Evolutionary conservation across 768 basidiomycete genomes (phyloP).

Genomic region (Gymnopilus junonius): DNA sequence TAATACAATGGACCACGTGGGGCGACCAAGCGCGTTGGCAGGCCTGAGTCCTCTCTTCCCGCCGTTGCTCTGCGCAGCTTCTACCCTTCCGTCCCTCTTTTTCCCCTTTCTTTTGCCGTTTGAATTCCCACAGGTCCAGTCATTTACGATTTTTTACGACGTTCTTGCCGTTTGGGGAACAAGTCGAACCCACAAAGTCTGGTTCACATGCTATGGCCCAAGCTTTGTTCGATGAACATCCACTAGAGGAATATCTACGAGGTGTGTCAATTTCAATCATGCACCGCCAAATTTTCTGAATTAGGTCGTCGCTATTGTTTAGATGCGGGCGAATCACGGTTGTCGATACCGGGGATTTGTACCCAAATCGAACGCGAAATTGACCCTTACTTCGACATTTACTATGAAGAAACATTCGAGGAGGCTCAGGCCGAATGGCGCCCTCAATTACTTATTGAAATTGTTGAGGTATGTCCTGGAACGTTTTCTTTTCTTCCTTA

Average conservation of each 20-base stretch:
- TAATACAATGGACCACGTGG: slow-evolving; percentile 11
- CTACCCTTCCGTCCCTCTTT: slow-evolving; percentile 13
- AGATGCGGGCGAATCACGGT: slow-evolving; percentile 65
- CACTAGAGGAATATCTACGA: slow-evolving; percentile 73
- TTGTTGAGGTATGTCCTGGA: slow-evolving; percentile 43
- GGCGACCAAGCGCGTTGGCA: background rate
- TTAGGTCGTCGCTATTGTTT: slow-evolving; percentile 8
- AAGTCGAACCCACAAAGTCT: slow-evolving; percentile 1
- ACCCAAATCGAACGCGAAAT: slow-evolving; percentile 43
- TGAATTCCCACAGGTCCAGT: slow-evolving; percentile 1
- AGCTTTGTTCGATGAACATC: slow-evolving; percentile 78
- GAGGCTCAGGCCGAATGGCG: slow-evolving; percentile 41
- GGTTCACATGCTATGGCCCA: slow-evolving; percentile 62
- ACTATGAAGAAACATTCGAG: slow-evolving; percentile 28
- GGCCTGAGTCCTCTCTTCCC: slow-evolving; percentile 4
- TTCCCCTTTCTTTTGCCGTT: slow-evolving; percentile 10
- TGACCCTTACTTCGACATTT: slow-evolving; percentile 33
- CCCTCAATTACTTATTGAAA: slow-evolving; percentile 36
- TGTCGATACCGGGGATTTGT: slow-evolving; percentile 61
- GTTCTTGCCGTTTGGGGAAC: background rate
- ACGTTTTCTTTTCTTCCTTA: background rate
- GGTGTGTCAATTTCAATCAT: slow-evolving; percentile 42
- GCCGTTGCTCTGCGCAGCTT: slow-evolving; percentile 13
- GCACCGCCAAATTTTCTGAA: background rate
- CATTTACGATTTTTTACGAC: slow-evolving; percentile 28